A percentile compares a stretch with the other conserved stretches of the same genome.
phyloP scores from a whole-genome alignment of 768 basidiomycete genomes.

The Boletus rex-veris region DNA sequence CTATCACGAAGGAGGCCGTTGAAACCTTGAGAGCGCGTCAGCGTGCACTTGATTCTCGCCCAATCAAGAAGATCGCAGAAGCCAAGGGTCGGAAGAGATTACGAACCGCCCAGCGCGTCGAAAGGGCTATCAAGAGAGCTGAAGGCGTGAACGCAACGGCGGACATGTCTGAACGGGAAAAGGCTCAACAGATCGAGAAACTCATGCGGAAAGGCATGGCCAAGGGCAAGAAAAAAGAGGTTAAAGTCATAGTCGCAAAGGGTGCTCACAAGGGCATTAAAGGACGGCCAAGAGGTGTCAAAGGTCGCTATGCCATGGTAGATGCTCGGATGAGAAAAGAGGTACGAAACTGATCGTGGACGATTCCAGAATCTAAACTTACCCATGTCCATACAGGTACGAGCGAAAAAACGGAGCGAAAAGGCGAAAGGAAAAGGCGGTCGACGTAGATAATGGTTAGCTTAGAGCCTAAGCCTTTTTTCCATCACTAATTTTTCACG shows the following conservation, averaged over 20 bases:
- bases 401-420: constrained; percentile 77
- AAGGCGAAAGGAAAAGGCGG: constrained; percentile 60
- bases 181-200: constrained; percentile 90
- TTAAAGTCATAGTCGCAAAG: constrained; percentile 89
- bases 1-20: constrained; percentile 96
- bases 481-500: too few species aligned
- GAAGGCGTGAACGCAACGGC: constrained; percentile 85
- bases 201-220: constrained; percentile 80
- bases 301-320: constrained; percentile 93
- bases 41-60: constrained; percentile 91
- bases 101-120: constrained; percentile 77
- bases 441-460: constrained; percentile 32
- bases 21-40: constrained; percentile 81
- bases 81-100: constrained; percentile 97
- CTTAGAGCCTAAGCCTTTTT: too few species aligned
- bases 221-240: constrained; percentile 66
- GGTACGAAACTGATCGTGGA: constrained; percentile 35
- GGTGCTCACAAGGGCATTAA: constrained; percentile 86
- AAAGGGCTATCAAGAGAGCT: constrained; percentile 94
- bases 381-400: constrained; percentile 46
- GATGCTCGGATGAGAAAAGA: constrained; percentile 94
- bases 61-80: constrained; percentile 98
- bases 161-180: constrained; percentile 93
- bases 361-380: background rate
- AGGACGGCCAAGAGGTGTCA: constrained; percentile 93